phyloP scores from a whole-genome alignment of 148 eudicot species.

The Heliosperma pusillum region DNA sequence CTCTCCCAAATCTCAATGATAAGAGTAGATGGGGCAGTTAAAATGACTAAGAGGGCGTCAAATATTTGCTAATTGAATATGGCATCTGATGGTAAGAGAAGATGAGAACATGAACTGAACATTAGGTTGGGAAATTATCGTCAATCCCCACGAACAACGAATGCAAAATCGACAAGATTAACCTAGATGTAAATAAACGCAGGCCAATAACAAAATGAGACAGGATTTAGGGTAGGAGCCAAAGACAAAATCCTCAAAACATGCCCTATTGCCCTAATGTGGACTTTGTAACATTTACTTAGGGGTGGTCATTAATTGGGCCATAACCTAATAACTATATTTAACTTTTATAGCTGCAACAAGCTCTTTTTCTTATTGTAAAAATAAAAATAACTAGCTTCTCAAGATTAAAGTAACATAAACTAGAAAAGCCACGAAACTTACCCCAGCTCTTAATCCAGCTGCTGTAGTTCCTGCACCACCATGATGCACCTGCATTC shows the following conservation, averaged over 20 bases:
- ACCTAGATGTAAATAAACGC: no score
- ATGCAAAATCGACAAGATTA: no score
- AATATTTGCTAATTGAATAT: background rate
- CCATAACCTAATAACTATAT: background rate
- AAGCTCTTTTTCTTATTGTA: background rate
- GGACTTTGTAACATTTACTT: background rate
- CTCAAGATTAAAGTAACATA: background rate
- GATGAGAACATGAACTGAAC: background rate
- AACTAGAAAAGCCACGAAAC: constrained; percentile 4
- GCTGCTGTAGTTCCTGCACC: constrained; percentile 98
- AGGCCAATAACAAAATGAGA: no score
- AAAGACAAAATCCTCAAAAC: background rate
- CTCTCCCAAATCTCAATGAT: no score
- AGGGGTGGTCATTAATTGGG: background rate
- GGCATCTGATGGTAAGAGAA: background rate
- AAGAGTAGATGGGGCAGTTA: background rate
- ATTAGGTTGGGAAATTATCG: background rate
- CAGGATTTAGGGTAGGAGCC: no score
- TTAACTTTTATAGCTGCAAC: background rate
- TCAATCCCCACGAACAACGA: no score
- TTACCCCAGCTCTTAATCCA: constrained; percentile 93
- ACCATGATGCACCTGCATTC: constrained; percentile 78
- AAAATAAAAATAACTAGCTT: background rate
- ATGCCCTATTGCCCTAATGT: background rate
- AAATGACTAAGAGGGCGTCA: background rate